Evolutionary conservation across 2,329 filamentous ascomycete species (phyloP), one percentile per base, ranked within the genome.

Genomic region (Diaporthe sp.): DNA sequence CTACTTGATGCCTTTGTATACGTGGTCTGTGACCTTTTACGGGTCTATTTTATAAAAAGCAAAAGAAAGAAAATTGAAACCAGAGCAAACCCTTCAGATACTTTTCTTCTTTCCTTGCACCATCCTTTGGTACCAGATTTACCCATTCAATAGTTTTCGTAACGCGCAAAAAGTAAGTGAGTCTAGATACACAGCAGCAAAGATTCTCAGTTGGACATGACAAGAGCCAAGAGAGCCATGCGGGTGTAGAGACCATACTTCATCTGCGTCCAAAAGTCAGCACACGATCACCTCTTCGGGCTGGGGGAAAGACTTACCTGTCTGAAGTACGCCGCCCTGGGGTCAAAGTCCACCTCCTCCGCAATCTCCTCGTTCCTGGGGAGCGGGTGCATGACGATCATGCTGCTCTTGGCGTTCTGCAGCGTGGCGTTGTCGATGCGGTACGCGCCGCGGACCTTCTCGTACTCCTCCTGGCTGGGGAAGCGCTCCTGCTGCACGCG

Each of bases 401-500:
- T 98, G 81, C 94, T 93, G 83, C 89, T 89, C 92, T 99, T 99
- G 70, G 97, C 96, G 80, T 96, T 89, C 87, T 95, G 96, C 80
- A 99, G 89, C 27, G 96, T 94, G 79, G 92, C 91, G 82, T 98
- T 97, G 87, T 98, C 94, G 76, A 99, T 92, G 73, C 97, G 88
- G 83, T 98, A 96, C 75, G 92, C 91, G 83, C 96, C 91, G 91
- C 97, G 97, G 79, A 98, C 92, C 73, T 88, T 87, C 86, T 98
- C 95, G 83, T 97, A 99, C 80, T 94, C 92, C 56, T 89, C 90
- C 68, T 92, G 84, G 79, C 92, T 93, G n/a, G 92, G 88, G 88
- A 99, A 99, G 35, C 97, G 92, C 88, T 99, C 97, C 85, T 97
- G 97, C 86, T 99, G 97, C 78, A 99, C 94, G 22, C 97, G 92